Percentiles rank a stretch among this genome's conserved stretches.
These are phyloP conservation scores for Wickerhamomyces sp. DNA, from an alignment of 1,139 yeast species.

Conservation along the genomic window DNA sequence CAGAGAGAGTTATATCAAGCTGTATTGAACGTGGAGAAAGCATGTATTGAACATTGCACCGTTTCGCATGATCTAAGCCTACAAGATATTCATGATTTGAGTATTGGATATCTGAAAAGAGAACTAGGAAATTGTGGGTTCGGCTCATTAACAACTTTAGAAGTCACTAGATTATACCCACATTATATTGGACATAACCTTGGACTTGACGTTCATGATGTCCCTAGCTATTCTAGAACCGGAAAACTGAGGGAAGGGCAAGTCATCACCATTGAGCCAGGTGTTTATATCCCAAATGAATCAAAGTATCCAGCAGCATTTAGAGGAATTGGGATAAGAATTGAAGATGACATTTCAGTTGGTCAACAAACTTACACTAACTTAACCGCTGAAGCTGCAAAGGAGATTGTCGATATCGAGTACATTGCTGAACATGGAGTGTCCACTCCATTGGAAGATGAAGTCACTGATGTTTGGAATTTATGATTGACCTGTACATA, in stretches of 20 bases:
- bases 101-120: slow-evolving; percentile 52
- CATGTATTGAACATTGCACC: slow-evolving; percentile 56
- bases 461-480: slow-evolving; percentile 37
- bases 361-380: slow-evolving; percentile 56
- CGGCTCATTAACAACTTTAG: slow-evolving; percentile 41
- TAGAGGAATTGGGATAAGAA: slow-evolving; percentile 89
- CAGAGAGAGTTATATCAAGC: slow-evolving; percentile 88
- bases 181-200: slow-evolving; percentile 95
- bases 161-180: slow-evolving; percentile 68
- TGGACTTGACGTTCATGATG: slow-evolving; percentile 91
- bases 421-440: slow-evolving; percentile 53
- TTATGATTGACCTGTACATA: neutral
- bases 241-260: slow-evolving; percentile 53
- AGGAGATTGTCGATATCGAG: slow-evolving; percentile 81
- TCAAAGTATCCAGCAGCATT: slow-evolving; percentile 70
- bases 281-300: slow-evolving; percentile 77
- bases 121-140: slow-evolving; percentile 78
- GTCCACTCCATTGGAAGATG: slow-evolving; percentile 50
- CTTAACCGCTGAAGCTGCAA: slow-evolving; percentile 76
- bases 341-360: slow-evolving; percentile 88
- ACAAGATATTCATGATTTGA: slow-evolving; percentile 71
- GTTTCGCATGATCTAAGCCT: slow-evolving; percentile 49
- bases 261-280: slow-evolving; percentile 93
- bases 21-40: slow-evolving; percentile 76
- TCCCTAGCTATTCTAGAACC: slow-evolving; percentile 55